phyloP scores from a whole-genome alignment of 805 yeast species.

The Dipodascus geniculatus region DNA sequence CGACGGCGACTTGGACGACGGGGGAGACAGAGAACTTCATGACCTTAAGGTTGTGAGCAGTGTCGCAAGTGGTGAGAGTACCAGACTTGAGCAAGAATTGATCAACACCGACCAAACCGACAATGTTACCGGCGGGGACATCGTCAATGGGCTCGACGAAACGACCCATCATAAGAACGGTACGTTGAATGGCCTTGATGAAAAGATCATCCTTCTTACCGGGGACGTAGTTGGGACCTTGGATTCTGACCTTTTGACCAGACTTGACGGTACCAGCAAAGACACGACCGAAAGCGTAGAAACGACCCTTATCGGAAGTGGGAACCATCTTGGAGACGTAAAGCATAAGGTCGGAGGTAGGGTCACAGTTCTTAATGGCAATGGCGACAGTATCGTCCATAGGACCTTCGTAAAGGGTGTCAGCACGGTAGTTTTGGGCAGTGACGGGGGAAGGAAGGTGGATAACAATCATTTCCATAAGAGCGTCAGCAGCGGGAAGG shows the following conservation, averaged over 20 bases:
- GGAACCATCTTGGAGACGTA: conserved; percentile 99
- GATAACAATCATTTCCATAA: conserved; percentile 95
- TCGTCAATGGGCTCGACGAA: conserved; percentile 95
- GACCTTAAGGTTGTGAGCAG: conserved; percentile 98
- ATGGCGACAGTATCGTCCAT: conserved; percentile 70
- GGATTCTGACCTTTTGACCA: conserved; percentile 98
- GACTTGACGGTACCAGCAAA: conserved; percentile 98
- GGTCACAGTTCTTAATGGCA: conserved; percentile 97
- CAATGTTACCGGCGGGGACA: conserved; percentile 99
- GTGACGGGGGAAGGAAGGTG: conserved; percentile 99
- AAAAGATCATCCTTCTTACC: conserved; percentile 97
- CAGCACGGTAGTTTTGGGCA: conserved; percentile 99
- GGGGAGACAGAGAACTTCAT: conserved; percentile 99
- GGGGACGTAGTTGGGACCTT: conserved; percentile 99
- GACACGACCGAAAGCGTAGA: conserved; percentile 99
- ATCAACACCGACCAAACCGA: conserved; percentile 99
- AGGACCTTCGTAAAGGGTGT: conserved; percentile 98
- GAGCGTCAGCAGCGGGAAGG: conserved; percentile 99
- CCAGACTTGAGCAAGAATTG: conserved; percentile 99
- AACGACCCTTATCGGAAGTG: conserved; percentile 99
- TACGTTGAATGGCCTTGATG: conserved; percentile 96
- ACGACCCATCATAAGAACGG: conserved; percentile 99
- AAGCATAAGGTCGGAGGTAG: conserved; percentile 94
- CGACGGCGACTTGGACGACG: conserved; percentile 99
- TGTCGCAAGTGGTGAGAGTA: conserved; percentile 93